phyloP scores from a whole-genome alignment of 345 rosid species.

The Ailanthus altissimus region DNA sequence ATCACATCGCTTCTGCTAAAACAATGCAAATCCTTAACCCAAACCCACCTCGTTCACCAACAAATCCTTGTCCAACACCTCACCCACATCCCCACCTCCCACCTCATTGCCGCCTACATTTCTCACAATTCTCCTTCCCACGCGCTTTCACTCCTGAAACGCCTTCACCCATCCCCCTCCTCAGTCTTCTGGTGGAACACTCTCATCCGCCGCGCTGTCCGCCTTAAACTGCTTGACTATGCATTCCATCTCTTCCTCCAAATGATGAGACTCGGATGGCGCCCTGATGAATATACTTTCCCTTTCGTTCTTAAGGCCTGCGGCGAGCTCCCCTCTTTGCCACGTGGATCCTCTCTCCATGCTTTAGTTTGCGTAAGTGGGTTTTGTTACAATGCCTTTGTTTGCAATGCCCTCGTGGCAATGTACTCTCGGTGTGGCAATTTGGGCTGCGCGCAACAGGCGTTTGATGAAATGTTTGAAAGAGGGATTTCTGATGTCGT shows the following conservation, averaged over 20 bases:
- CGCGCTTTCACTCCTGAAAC: constrained; percentile 57
- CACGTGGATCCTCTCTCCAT: constrained; percentile 53
- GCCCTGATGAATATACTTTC: constrained; percentile 73
- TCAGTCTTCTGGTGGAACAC: constrained; percentile 73
- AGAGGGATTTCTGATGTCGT: constrained; percentile 55
- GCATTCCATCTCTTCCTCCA: constrained; percentile 39
- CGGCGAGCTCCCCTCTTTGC: constrained; percentile 49
- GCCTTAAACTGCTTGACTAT: constrained; percentile 36
- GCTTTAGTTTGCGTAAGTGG: constrained; percentile 45
- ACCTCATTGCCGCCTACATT: constrained; percentile 69
- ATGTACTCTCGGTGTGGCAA: constrained; percentile 66
- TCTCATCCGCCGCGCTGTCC: constrained; percentile 53
- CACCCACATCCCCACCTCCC: constrained; percentile 39
- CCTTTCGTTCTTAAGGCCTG: constrained; percentile 81
- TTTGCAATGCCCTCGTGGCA: constrained; percentile 61
- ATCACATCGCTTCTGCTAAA: constrained; percentile 45
- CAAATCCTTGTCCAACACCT: constrained; percentile 58
- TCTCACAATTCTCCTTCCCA: constrained; percentile 43
- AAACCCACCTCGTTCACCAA: constrained; percentile 61
- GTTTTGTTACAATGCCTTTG: constrained; percentile 62
- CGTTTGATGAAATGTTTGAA: constrained; percentile 66
- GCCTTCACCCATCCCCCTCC: constrained; percentile 45
- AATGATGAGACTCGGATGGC: constrained; percentile 60
- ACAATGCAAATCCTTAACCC: constrained; percentile 57
- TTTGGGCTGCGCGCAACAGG: constrained; percentile 51